A percentile compares a stretch with the other conserved stretches of the same genome.
These are phyloP conservation scores for Tephrocybe sp. DNA, from an alignment of 768 basidiomycete genomes.

Conservation along the genomic window DNA sequence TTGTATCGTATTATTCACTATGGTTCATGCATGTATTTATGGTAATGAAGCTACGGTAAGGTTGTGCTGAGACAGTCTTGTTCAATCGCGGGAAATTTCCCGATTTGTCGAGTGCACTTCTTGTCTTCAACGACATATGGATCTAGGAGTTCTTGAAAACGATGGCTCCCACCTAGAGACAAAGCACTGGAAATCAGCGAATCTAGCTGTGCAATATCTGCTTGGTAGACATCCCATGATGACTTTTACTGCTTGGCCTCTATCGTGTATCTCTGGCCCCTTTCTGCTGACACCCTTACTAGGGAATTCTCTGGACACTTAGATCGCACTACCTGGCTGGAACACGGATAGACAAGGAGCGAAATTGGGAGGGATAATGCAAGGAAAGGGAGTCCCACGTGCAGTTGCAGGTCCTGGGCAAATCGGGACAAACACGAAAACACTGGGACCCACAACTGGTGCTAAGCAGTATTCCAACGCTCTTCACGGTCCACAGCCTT, in stretches of 20 bases:
- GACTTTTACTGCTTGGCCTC: background rate
- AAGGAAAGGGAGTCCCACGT: background rate
- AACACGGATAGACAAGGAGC: background rate
- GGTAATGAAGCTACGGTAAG: background rate
- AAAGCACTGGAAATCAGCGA: slow-evolving; percentile 3
- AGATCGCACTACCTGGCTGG: background rate
- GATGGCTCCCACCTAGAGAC: background rate
- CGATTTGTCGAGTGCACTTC: background rate
- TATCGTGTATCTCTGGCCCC: background rate
- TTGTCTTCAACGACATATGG: background rate
- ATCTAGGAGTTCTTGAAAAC: background rate
- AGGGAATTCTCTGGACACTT: background rate
- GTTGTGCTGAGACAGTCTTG: background rate
- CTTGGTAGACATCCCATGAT: background rate
- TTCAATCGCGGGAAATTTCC: background rate
- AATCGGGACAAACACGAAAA: slow-evolving; percentile 24
- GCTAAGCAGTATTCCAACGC: background rate
- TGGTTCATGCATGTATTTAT: background rate
- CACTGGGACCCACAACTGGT: slow-evolving; percentile 29
- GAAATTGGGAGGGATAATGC: background rate
- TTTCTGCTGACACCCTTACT: background rate
- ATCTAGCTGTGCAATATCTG: background rate
- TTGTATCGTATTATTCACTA: too few relatives aligned
- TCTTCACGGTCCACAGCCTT: background rate
- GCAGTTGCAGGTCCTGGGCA: slow-evolving; percentile 7